Evolutionary conservation across 2,329 filamentous ascomycete genomes (phyloP).

Genomic region (Aspergillus niger): DNA sequence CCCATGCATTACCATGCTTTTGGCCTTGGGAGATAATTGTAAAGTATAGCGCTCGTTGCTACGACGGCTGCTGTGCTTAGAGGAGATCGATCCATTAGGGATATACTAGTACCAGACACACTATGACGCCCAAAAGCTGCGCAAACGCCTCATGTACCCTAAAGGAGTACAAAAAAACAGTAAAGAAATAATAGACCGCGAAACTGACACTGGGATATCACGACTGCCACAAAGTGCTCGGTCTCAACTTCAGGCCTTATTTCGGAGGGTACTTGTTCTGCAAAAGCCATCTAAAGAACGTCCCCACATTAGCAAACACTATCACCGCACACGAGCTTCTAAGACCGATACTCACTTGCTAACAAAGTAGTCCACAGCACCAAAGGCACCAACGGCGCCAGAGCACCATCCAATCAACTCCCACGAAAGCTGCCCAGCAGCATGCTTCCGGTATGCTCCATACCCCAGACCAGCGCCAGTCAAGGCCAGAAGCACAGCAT

Average conservation of each 20-base stretch:
- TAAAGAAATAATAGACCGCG: not conserved
- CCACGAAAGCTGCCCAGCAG: constrained; percentile 49
- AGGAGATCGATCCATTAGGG: not conserved
- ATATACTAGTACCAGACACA: not conserved
- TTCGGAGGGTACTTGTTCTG: constrained; percentile 55
- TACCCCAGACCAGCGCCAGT: constrained; percentile 47
- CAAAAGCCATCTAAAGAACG: constrained; percentile 47
- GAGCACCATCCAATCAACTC: constrained; percentile 46
- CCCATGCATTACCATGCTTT: too few species aligned
- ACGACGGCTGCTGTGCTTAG: not conserved
- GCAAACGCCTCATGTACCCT: constrained; percentile 1
- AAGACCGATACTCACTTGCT: constrained; percentile 48
- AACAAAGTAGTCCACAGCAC: constrained; percentile 50
- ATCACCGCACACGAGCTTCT: not conserved
- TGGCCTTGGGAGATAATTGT: too few species aligned
- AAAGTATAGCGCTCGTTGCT: too few species aligned
- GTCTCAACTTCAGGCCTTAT: constrained; percentile 26
- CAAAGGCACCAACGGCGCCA: constrained; percentile 48
- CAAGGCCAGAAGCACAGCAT: constrained; percentile 46
- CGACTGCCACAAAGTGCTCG: not conserved
- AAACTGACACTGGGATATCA: constrained; percentile 3
- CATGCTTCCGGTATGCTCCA: constrained; percentile 51
- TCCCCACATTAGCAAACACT: constrained; percentile 14
- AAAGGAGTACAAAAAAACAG: not conserved
- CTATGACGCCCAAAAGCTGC: not conserved